Base-by-base conservation (phyloP, 768 basidiomycete species). In the Pleurotus citrinopileatus region DNA sequence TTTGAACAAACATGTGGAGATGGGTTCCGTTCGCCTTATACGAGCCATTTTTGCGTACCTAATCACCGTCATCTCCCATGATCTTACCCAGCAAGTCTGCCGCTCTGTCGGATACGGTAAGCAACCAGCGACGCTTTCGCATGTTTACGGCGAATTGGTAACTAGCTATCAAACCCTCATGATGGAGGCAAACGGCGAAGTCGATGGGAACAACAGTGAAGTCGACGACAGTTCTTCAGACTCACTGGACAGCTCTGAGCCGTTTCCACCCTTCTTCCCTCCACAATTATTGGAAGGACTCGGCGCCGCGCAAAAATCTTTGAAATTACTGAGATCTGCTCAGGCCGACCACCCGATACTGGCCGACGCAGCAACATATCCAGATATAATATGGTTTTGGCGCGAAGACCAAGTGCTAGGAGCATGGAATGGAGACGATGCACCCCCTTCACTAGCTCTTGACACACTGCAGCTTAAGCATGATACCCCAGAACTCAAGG, bases 201-300 rank as follows among this genome's bases (percentile, higher is more conserved):
- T 69, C 2, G 69, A 71, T 7, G 69, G 72, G 12, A 74, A 73
- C 29, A 70, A 71, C n/a, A 69, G 72, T 15, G 63, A 73, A 10
- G 71, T 74, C 13, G 70, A 75, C 8, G 63, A 57, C 23, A 57
- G 54, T 62, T 3, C 70, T 55, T 60, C 71, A 55, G 63, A 70
- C 19, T 22, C 19, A 12, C 22, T 15, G 13, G 48, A 59, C 42
- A 64, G 45, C n/a, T 72, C 72, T 34, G 69, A 73, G 3, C 65
- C 67, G 5, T 86, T 83, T 59, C 91, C 91, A 0, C 66, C 67
- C 3, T 93, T 94, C 66, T 80, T 93, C 55, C 77, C 81, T 3
- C 57, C 60, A 4, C 71, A 71, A 10, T 65, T 87, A 25, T 68
- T 79, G 5, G 71, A 77, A 42, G 73, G 80, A 5, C 67, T 93